Base-by-base conservation (phyloP, 768 basidiomycete species). In the Rhizopogon vesiculosus region DNA sequence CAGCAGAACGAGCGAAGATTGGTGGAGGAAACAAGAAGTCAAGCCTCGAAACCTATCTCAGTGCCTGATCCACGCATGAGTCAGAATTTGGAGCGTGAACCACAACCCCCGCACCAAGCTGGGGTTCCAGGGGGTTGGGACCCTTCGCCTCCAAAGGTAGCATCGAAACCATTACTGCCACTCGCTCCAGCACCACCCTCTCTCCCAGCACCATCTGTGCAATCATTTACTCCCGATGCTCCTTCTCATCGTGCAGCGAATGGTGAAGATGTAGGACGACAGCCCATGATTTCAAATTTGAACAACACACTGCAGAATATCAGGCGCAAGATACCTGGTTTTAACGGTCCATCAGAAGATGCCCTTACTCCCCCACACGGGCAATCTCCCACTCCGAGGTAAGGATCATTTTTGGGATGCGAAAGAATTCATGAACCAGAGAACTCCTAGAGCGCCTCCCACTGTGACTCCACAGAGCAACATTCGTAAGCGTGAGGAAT, bases 1-100 rank as follows among this genome's bases (percentile, higher is more conserved):
- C 91, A 96, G 63, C 81, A 81, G 63, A 85, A 84, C 13, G 85
- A 91, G 44, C 74, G 79, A 18, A 74, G 80, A 55, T 78, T 80
- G 16, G 76, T 80, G 0, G 80, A 86, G 62, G 76, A 77, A 54
- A 74, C 72, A 45, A 57, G 48, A 45, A 65, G 61, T 29, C 67
- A 61, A 3, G 64, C 59, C 41, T 62, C 57, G 4, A 59, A 69
- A 25, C 50, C 28, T 13, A 46, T 60, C 25, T 49, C 58, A 7
- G 55, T 57, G 7, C 66, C 60, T 19, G 58, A 51, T 18, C 61
- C 65, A 1, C 3, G 53, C 9, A 58, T 43, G 25, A 51, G 42
- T 8, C 42, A 45, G 5, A 59, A 54, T 22, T 40, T 50, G 9
- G n/a, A 51, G 10, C 44, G 51, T 22, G 15, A 35, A 35, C 18